Evolutionary conservation across 345 rosid species (phyloP), one percentile per base, ranked within the genome.

Genomic region (Salix dunnii): DNA sequence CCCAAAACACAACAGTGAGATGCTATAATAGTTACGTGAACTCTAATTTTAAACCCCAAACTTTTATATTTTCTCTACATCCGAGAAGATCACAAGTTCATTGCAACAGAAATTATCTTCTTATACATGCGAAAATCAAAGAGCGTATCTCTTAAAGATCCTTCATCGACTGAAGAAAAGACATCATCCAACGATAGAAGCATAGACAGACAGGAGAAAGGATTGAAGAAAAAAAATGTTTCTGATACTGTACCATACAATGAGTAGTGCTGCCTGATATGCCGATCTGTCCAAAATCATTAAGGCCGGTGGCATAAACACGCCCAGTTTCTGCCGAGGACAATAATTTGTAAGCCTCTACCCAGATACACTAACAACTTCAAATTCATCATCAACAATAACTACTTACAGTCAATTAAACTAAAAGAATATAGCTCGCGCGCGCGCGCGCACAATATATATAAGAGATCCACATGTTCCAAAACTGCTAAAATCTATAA

Each of bases 241-340:
- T 63, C 82, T 73, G 75, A 36, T 68, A 81, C 68, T 84, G 73
- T 88, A 92, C 97, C 83, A 80, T 77, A 69, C 88, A 76, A 72
- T 91, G 90, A 83, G 80, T 58, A 75, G 73, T 70, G 74, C 67
- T 73, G 66, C 86, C 82, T 70, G 92, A 74, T 46, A 85, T 40
- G 7, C 97, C 98, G 62, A 95, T 93, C 88, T 95, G 96, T 67
- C 98, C 97, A 71, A 73, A 92, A 84, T 91, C 97, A 86, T 95
- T 93, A 74, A 91, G 97, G 76, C 98, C 99, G 23, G 93, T 84
- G 55, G 99, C 92, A 79, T 87, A 95, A 82, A 95, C 94, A 35
- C 86, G 82, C 84, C 97, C 91, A 49, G 86, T 83, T 79, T 96
- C 98, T 91, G 94, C 53, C 63, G 80, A 75, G 49, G 35, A 58